Conservation (phyloP, 345 rosid species). For the Populus nigra region DNA sequence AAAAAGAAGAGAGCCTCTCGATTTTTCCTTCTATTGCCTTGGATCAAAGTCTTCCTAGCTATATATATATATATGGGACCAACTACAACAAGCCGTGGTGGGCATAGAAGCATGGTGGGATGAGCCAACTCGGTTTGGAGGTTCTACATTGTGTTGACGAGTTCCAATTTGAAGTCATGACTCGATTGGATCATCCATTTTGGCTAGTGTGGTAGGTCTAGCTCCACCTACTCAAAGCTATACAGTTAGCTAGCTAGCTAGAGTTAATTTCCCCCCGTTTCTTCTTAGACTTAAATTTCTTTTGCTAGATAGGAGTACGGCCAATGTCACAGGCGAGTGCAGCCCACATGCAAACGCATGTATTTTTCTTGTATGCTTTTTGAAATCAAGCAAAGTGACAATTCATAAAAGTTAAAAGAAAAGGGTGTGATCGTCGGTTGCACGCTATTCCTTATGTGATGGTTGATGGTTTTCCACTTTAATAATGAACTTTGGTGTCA, state of each 20-base stretch:
- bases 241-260: background rate
- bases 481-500: background rate
- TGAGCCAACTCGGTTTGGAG: constrained; percentile 5
- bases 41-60: constrained; percentile 10
- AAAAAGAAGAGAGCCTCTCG: constrained; percentile 22
- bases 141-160: background rate
- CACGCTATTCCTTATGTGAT: background rate
- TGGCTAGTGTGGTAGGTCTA: background rate
- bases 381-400: constrained; percentile 7
- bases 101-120: background rate
- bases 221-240: constrained; percentile 8
- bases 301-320: background rate
- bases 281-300: background rate
- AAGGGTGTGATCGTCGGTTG: background rate
- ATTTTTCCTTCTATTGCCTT: background rate
- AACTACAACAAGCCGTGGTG: background rate
- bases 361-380: constrained; percentile 1
- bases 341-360: constrained; percentile 12
- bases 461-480: background rate
- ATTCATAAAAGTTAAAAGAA: background rate
- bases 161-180: background rate
- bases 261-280: background rate
- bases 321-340: background rate
- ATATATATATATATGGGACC: constrained; percentile 17
- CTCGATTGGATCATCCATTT: constrained; percentile 3